These are phyloP conservation scores for Venustampulla echinocandica DNA, from an alignment of 495 filamentous ascomycete species.

Conservation along the genomic window DNA sequence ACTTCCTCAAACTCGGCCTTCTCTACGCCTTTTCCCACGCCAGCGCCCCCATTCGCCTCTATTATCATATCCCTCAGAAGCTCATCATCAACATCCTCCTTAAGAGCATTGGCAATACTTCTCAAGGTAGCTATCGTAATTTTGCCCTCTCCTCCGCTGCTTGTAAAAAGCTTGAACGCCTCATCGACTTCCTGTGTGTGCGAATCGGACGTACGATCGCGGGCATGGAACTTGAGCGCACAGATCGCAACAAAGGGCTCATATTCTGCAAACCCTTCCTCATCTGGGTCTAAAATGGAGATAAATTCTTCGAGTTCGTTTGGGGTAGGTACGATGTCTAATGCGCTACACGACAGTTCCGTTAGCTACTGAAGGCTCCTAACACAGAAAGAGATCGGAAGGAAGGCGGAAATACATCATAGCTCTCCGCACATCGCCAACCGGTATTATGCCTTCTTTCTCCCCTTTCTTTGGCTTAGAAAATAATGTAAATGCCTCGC, in stretches of 20 bases:
- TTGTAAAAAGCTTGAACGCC: constrained; percentile 72
- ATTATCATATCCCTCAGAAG: constrained; percentile 84
- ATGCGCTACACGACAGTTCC: constrained; percentile 49
- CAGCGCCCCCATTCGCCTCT: constrained; percentile 78
- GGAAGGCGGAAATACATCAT: constrained; percentile 53
- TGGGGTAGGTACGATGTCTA: constrained; percentile 59
- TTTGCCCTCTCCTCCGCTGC: constrained; percentile 28
- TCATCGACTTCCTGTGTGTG: constrained; percentile 58
- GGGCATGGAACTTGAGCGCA: constrained; percentile 65
- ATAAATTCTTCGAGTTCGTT: constrained; percentile 65
- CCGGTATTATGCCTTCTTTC: constrained; percentile 63
- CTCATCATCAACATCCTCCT: constrained; percentile 72
- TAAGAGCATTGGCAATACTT: constrained; percentile 70
- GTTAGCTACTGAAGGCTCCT: neutral
- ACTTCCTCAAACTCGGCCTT: constrained; percentile 76
- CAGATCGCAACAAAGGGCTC: constrained; percentile 72
- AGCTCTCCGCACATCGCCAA: constrained; percentile 71
- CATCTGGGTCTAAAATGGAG: constrained; percentile 71
- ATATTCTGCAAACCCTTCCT: constrained; percentile 66
- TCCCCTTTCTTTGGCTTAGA: constrained; percentile 57
- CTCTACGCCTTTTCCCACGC: constrained; percentile 61
- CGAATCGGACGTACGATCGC: constrained; percentile 39
- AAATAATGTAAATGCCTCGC: constrained; percentile 82
- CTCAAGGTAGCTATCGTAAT: constrained; percentile 72
- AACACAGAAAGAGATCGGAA: neutral